These are phyloP conservation scores for Hymenoscyphus scutula DNA, from an alignment of 2,329 filamentous ascomycete genomes.

Conservation along the genomic window DNA sequence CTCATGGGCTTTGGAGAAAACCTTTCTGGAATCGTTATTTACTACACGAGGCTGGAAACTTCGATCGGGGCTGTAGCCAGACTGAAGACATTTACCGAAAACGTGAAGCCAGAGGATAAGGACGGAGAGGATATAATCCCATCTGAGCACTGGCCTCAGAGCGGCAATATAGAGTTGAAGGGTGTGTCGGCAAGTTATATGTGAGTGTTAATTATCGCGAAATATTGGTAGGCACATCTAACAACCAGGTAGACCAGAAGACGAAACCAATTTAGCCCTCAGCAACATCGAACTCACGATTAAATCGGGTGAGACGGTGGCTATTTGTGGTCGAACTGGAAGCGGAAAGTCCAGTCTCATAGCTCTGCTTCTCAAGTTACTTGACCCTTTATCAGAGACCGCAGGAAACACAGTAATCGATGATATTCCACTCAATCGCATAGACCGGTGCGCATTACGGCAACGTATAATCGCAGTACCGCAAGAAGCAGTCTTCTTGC, in stretches of 20 bases:
- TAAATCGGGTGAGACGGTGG: constrained; percentile 44
- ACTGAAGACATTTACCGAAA: constrained; percentile 50
- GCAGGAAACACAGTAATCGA: constrained; percentile 46
- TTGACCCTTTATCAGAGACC: constrained; percentile 33
- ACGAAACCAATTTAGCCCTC: constrained; percentile 10
- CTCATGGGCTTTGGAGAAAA: constrained; percentile 35
- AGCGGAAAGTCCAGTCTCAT: constrained; percentile 42
- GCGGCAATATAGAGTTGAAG: constrained; percentile 13
- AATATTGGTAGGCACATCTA: neutral
- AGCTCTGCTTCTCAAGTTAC: constrained; percentile 41
- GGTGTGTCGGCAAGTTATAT: constrained; percentile 19
- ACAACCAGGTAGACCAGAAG: neutral
- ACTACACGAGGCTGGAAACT: constrained; percentile 57
- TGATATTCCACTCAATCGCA: constrained; percentile 35
- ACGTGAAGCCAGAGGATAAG: constrained; percentile 40
- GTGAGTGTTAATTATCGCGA: neutral
- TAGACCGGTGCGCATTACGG: constrained; percentile 45
- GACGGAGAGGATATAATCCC: constrained; percentile 33
- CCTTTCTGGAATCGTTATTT: constrained; percentile 43
- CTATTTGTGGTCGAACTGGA: constrained; percentile 53
- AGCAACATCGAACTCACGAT: constrained; percentile 16
- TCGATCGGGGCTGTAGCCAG: constrained; percentile 54
- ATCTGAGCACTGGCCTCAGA: constrained; percentile 13
- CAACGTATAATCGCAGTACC: constrained; percentile 50
- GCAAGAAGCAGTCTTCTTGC: constrained; percentile 53